Conservation (phyloP, 108 stramenopile species). For the Bacterosira constricta region DNA sequence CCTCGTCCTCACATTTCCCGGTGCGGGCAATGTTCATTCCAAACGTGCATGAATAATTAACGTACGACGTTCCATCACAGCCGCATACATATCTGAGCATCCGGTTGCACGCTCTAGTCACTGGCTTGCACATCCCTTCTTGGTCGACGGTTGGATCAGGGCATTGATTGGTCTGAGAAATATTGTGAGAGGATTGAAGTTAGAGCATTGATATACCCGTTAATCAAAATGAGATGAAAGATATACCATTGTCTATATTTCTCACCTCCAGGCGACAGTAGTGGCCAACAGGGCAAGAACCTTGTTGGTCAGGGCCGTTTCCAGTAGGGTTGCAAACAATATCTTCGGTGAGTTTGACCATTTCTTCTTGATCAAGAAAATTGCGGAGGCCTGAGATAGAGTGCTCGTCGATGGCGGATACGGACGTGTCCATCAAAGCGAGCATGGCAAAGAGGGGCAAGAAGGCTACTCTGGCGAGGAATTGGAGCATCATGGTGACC, state of each 20-base stretch:
- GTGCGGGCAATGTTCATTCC: background rate
- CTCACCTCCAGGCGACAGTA: background rate
- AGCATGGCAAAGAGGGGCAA: background rate
- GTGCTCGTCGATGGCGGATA: background rate
- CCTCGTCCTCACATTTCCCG: background rate
- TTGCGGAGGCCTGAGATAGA: background rate
- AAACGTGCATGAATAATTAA: slow-evolving; percentile 1
- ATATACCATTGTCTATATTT: background rate
- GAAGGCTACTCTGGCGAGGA: background rate
- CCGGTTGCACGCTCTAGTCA: background rate
- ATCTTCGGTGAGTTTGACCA: background rate
- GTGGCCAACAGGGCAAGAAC: background rate
- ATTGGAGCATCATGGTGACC: slow-evolving; percentile 1
- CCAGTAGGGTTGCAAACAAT: background rate
- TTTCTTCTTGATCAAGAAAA: background rate
- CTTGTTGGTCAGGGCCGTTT: background rate
- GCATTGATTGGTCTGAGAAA: background rate
- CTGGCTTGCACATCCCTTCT: background rate
- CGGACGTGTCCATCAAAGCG: background rate
- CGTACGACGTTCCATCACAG: background rate
- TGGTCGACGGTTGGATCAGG: background rate
- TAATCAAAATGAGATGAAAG: background rate
- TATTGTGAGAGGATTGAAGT: background rate
- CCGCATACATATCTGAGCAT: background rate
- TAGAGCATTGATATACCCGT: too few species aligned